phyloP scores from a whole-genome alignment of 805 yeast genomes.

The Myxozyma lipomycoides region DNA sequence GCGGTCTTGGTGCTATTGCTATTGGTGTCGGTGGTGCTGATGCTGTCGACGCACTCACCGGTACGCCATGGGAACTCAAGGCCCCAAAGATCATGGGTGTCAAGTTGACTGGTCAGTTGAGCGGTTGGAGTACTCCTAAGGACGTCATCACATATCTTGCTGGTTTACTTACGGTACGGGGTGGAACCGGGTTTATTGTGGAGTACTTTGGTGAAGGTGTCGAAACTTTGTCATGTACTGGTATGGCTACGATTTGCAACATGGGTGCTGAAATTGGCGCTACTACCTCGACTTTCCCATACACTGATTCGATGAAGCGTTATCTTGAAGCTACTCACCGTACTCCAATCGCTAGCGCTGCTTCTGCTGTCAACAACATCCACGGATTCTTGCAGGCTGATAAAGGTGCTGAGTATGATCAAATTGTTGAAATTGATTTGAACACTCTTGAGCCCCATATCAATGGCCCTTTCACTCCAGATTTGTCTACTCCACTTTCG shows the following conservation, averaged over 20 bases:
- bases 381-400: constrained; percentile 75
- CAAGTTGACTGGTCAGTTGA: constrained; percentile 83
- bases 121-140: constrained; percentile 97
- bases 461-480: constrained; percentile 98
- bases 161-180: constrained; percentile 90
- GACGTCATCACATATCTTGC: constrained; percentile 91
- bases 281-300: constrained; percentile 96
- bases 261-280: constrained; percentile 99
- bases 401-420: constrained; percentile 89
- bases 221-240: constrained; percentile 87
- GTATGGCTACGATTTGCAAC: constrained; percentile 99
- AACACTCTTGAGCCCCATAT: constrained; percentile 89
- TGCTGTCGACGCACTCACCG: constrained; percentile 95
- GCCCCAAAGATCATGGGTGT: constrained; percentile 96
- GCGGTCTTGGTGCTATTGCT: constrained; percentile 96
- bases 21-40: constrained; percentile 99
- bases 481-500: constrained; percentile 92
- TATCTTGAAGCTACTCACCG: constrained; percentile 86
- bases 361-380: constrained; percentile 53
- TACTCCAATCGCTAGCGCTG: constrained; percentile 77
- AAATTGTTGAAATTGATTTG: constrained; percentile 85
- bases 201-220: constrained; percentile 97
- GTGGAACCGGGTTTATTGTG: constrained; percentile 96
- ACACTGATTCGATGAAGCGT: constrained; percentile 81
- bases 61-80: constrained; percentile 94